Conservation (phyloP, 192 early-diverging fungal genomes). For the Podila horticola region DNA sequence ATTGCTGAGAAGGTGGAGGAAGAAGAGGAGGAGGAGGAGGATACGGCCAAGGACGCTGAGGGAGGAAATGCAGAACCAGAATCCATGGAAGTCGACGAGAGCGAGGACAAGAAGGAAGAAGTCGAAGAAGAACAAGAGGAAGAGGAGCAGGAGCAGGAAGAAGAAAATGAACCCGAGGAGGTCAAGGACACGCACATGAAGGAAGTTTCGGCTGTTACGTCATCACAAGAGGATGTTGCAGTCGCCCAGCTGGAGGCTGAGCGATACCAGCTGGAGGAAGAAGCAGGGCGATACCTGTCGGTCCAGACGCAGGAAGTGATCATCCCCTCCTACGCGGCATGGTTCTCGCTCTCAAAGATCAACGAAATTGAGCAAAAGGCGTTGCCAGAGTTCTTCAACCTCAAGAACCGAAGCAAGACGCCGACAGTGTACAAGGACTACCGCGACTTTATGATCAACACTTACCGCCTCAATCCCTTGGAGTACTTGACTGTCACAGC, state of each 20-base stretch:
- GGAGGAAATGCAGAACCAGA: conserved; percentile 5
- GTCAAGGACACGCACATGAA: neutral
- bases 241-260: conserved; percentile 45
- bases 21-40: neutral
- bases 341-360: conserved; percentile 87
- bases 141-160: neutral
- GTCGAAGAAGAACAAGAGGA: conserved; percentile 14
- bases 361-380: conserved; percentile 91
- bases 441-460: conserved; percentile 99
- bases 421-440: conserved; percentile 94
- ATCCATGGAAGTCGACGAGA: conserved; percentile 39
- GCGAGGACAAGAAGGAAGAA: conserved; percentile 10
- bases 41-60: neutral
- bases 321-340: conserved; percentile 90
- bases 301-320: conserved; percentile 79
- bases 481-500: conserved; percentile 99
- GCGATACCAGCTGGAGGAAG: conserved; percentile 63
- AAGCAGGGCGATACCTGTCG: conserved; percentile 73
- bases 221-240: conserved; percentile 24
- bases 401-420: conserved; percentile 93
- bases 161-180: conserved; percentile 4
- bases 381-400: conserved; percentile 97
- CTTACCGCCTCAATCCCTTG: conserved; percentile 91
- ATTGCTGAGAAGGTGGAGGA: conserved; percentile 4
- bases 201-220: neutral